Base-by-base conservation (phyloP, 148 eudicot species). In the Spergularia bocconei region DNA sequence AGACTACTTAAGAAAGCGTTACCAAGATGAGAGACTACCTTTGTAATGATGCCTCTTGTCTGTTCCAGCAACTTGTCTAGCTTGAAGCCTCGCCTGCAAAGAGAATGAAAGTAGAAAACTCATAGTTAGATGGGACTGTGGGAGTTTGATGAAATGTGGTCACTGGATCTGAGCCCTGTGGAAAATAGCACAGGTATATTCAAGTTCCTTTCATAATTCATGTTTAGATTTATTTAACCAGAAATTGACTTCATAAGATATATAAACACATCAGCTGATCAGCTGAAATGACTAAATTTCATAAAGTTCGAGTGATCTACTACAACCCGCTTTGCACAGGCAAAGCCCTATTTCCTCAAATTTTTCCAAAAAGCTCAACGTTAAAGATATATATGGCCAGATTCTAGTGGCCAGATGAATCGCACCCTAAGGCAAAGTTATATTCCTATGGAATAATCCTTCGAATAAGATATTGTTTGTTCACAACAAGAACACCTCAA, bases 51-150 rank as follows among this genome's bases (percentile, higher is more conserved):
- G 96, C 81, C 85, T 86, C 75, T 87, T 92, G 86, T 95, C 98
- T 68, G 77, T 83, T n/a, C 88, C 86, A 63, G 75, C 78, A 60
- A 73, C 79, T 84, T 92, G 97, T 86, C 86, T 95, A 57, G 96
- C 97, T 84, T 95, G 98, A 79, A 95, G 96, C 79, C 98, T 89
- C 19, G 98, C 70, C 98, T 95, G 91, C 59, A 71, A 72, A 73
- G 62, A 69, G 17, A 33, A 47, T 2, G 7, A 59, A 65, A 54
- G 71, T 50, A 75, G 13, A 64, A 36, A 74, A 58, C 17, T 58
- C 21, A 39, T 13, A 16, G 16, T 50, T 44, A 55, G n/a, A 11
- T 47, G n/a, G n/a, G n/a, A n/a, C n/a, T n/a, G n/a, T n/a, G n/a
- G 57, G 39, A 19, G 25, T 20, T 48, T 13, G 39, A 50, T 23